These are phyloP conservation scores for Candida verbasci DNA, from an alignment of 805 yeast species.

Conservation along the genomic window DNA sequence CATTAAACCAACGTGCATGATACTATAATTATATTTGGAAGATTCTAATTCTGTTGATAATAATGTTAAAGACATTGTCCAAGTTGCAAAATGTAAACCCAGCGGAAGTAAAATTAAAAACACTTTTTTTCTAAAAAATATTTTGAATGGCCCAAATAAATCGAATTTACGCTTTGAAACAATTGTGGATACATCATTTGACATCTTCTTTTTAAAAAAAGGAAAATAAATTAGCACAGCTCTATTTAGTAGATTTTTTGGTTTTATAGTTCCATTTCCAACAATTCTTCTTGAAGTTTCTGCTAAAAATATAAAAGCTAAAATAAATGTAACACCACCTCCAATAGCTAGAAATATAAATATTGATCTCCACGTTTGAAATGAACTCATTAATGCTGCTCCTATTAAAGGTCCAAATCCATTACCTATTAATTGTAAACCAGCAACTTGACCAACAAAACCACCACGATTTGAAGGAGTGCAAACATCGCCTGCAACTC, in stretches of 20 bases:
- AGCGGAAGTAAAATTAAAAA: conserved; percentile 49
- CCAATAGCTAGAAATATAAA: conserved; percentile 73
- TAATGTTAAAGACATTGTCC: conserved; percentile 69
- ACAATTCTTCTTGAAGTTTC: conserved; percentile 72
- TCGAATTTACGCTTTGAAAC: conserved; percentile 14
- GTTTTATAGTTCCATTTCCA: conserved; percentile 69
- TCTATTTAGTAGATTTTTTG: conserved; percentile 36
- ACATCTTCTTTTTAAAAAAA: conserved; percentile 22
- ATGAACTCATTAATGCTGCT: conserved; percentile 37
- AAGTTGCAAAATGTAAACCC: conserved; percentile 60
- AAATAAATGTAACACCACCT: conserved; percentile 40
- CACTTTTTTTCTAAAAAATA: conserved; percentile 43
- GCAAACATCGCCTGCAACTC: conserved; percentile 72
- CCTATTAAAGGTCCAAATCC: conserved; percentile 74
- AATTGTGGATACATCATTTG: conserved; percentile 22
- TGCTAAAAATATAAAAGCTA: conserved; percentile 43
- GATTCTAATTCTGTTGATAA: conserved; percentile 51
- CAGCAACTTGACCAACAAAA: conserved; percentile 60
- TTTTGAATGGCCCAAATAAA: conserved; percentile 35
- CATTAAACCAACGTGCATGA: conserved; percentile 62
- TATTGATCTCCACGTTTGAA: conserved; percentile 62
- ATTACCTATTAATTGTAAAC: conserved; percentile 65
- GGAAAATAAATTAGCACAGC: conserved; percentile 42
- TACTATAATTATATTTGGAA: conserved; percentile 43
- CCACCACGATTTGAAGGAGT: conserved; percentile 65